phyloP scores from a whole-genome alignment of 768 basidiomycete genomes.

The Tulasnella sp. region DNA sequence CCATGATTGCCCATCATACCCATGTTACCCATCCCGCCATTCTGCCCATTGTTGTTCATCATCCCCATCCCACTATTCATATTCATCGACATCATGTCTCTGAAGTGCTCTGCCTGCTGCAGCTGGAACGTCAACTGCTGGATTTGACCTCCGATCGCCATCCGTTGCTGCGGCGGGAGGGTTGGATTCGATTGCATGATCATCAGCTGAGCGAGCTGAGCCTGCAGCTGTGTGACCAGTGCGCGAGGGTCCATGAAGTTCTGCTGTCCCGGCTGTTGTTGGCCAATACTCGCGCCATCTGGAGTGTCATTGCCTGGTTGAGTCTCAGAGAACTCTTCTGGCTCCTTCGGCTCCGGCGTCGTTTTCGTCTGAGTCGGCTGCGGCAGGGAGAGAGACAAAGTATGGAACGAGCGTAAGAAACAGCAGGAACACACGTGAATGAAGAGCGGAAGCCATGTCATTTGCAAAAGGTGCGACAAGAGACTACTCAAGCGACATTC shows the following conservation, averaged over 20 bases:
- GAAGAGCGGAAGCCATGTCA: background rate
- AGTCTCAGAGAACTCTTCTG: conserved; percentile 64
- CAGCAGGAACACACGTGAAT: background rate
- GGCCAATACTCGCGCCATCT: conserved; percentile 19
- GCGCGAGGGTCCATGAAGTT: conserved; percentile 16
- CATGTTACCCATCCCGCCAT: background rate
- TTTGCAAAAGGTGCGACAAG: background rate
- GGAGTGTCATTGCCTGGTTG: conserved; percentile 37
- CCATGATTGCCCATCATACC: conserved; percentile 5
- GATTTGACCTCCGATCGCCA: conserved; percentile 73
- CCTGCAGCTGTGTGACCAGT: conserved; percentile 66
- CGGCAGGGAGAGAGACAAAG: background rate
- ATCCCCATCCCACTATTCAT: conserved; percentile 18
- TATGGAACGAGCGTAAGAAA: background rate
- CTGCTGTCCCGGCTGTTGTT: conserved; percentile 61
- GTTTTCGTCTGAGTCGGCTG: background rate
- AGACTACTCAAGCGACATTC: conserved; percentile 3
- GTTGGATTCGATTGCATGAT: conserved; percentile 70
- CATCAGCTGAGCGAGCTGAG: conserved; percentile 71
- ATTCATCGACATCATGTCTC: conserved; percentile 43
- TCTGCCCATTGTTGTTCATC: conserved; percentile 18
- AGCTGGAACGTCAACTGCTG: conserved; percentile 72
- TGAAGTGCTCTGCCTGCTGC: conserved; percentile 50
- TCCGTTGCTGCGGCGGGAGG: conserved; percentile 60
- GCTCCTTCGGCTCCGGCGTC: conserved; percentile 21